Conservation (phyloP, 2,329 filamentous ascomycete species). For the Botryotinia convoluta region DNA sequence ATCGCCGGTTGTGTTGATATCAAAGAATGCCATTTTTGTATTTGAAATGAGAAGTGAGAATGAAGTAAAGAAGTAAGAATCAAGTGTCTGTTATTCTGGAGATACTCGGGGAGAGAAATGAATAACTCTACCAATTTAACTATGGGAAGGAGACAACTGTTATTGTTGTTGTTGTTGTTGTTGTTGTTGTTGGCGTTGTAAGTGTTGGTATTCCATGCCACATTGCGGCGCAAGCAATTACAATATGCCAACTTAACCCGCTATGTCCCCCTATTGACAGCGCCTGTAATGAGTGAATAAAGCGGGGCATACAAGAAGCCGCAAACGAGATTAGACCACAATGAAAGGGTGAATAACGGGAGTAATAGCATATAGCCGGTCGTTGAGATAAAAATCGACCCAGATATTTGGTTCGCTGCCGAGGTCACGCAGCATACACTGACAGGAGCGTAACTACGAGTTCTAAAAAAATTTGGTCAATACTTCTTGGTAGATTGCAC, state of each 20-base stretch:
- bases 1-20: not conserved
- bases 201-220: not conserved
- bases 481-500: not conserved
- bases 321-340: not conserved
- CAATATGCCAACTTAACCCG: not conserved
- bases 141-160: not conserved
- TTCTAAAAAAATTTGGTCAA: too few relatives aligned
- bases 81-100: not conserved
- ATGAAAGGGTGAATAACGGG: not conserved
- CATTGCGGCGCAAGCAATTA: not conserved
- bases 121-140: not conserved
- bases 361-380: not conserved
- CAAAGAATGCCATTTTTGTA: not conserved
- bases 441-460: not conserved
- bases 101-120: accelerated
- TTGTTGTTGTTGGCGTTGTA: not conserved
- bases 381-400: not conserved
- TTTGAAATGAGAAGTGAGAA: accelerated
- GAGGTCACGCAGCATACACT: not conserved
- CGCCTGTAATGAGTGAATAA: not conserved
- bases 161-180: not conserved
- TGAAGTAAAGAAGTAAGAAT: not conserved
- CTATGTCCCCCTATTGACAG: not conserved
- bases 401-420: not conserved
- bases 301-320: not conserved